phyloP scores from a whole-genome alignment of 371 early-diverging fungal genomes.

The Globomyces sp. region DNA sequence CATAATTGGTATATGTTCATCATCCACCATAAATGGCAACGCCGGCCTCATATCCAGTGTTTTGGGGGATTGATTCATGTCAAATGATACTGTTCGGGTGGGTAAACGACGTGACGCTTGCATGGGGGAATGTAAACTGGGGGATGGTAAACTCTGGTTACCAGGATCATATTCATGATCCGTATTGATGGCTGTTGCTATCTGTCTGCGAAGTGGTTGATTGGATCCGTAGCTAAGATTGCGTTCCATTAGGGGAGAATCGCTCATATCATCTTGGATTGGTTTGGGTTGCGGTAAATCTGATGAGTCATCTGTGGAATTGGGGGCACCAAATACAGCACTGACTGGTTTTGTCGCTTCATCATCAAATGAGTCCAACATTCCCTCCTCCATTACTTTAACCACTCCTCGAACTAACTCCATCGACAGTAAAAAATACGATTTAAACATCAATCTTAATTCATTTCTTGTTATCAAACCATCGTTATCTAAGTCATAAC shows the following conservation, averaged over 20 bases:
- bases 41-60: slow-evolving; percentile 15
- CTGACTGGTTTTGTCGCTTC: slow-evolving; percentile 90
- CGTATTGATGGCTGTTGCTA: neutral
- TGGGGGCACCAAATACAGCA: slow-evolving; percentile 85
- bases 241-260: neutral
- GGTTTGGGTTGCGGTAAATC: neutral
- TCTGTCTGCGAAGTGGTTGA: neutral
- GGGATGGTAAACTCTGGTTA: neutral
- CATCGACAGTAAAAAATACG: slow-evolving; percentile 85
- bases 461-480: slow-evolving; percentile 83
- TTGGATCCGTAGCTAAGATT: neutral
- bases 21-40: slow-evolving; percentile 19
- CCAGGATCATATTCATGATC: neutral
- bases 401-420: slow-evolving; percentile 87
- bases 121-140: too few species aligned
- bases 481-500: slow-evolving; percentile 90
- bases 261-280: slow-evolving; percentile 2
- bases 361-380: slow-evolving; percentile 87
- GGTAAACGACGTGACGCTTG: neutral
- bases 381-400: slow-evolving; percentile 84
- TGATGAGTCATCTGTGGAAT: slow-evolving; percentile 25
- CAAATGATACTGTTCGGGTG: neutral
- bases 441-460: slow-evolving; percentile 84
- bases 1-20: slow-evolving; percentile 70
- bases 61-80: slow-evolving; percentile 21